A percentile compares a stretch with the other conserved stretches of the same genome.
phyloP scores from a whole-genome alignment of 768 basidiomycete genomes.

The Paxillus rubicundulus region DNA sequence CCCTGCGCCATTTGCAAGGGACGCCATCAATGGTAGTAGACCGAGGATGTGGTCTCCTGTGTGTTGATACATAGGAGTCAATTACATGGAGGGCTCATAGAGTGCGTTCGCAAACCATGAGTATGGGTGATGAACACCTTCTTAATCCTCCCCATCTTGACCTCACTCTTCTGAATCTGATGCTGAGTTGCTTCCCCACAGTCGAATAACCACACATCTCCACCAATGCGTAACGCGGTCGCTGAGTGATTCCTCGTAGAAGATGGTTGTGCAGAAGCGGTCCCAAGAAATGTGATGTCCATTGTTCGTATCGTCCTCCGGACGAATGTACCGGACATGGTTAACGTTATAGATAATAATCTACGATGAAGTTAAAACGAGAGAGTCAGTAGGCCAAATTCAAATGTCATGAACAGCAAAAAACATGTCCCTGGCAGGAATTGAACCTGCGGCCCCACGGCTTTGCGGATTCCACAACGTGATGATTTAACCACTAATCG shows the following conservation, averaged over 20 bases:
- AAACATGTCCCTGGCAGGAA: slow-evolving; percentile 37
- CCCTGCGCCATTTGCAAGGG: slow-evolving; percentile 71
- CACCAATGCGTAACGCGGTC: slow-evolving; percentile 60
- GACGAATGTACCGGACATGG: slow-evolving; percentile 8
- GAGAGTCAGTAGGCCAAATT: no score
- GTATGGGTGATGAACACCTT: slow-evolving; percentile 90
- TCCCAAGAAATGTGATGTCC: slow-evolving; percentile 74
- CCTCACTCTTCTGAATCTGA: slow-evolving; percentile 63
- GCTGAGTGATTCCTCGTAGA: slow-evolving; percentile 77
- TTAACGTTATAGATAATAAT: background rate
- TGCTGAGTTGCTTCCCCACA: slow-evolving; percentile 85
- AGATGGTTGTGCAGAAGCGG: slow-evolving; percentile 79
- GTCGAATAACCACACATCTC: slow-evolving; percentile 82
- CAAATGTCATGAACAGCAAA: slow-evolving; percentile 8
- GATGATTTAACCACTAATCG: slow-evolving; percentile 45
- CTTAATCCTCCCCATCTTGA: slow-evolving; percentile 78
- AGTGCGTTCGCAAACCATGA: slow-evolving; percentile 53
- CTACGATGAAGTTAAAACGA: no score
- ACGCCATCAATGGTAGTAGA: slow-evolving; percentile 63
- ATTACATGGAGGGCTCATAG: background rate
- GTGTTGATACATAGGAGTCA: slow-evolving; percentile 2
- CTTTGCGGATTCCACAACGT: slow-evolving; percentile 37
- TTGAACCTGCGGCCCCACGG: slow-evolving; percentile 41
- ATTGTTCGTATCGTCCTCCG: slow-evolving; percentile 34
- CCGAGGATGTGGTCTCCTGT: slow-evolving; percentile 84